Evolutionary conservation across 176 grass and related monocot species (phyloP).

Genomic region (Lolium multiflorum): DNA sequence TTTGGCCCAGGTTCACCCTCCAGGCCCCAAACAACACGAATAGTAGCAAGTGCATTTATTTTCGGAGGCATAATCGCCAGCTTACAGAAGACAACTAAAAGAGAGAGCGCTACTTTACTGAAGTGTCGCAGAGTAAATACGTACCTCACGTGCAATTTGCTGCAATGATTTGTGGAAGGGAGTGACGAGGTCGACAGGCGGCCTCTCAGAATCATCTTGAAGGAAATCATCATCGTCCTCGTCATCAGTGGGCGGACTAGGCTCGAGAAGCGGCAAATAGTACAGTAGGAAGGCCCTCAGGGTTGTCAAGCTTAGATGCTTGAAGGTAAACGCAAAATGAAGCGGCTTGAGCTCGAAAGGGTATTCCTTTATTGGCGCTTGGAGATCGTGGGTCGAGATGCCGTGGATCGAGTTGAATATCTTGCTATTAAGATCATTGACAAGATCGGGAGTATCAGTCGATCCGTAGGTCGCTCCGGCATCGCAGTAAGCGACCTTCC

Average conservation of each 20-base stretch:
- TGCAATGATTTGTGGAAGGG: slow-evolving; percentile 89
- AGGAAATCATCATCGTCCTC: slow-evolving; percentile 67
- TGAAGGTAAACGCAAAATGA: slow-evolving; percentile 75
- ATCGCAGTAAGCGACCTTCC: slow-evolving; percentile 76
- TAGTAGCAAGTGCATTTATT: slow-evolving; percentile 29
- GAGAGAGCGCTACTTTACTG: background rate
- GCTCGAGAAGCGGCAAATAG: slow-evolving; percentile 97
- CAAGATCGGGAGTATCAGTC: slow-evolving; percentile 41
- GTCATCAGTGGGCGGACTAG: slow-evolving; percentile 51
- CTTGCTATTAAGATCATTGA: slow-evolving; percentile 46
- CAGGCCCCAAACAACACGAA: slow-evolving; percentile 16
- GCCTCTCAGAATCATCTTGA: slow-evolving; percentile 49
- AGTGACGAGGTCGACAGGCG: slow-evolving; percentile 71
- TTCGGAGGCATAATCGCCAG: background rate
- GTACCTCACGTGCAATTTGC: slow-evolving; percentile 87
- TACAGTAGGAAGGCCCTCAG: slow-evolving; percentile 90
- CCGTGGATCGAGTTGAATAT: slow-evolving; percentile 35
- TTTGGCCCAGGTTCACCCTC: background rate
- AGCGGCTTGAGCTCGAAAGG: slow-evolving; percentile 77
- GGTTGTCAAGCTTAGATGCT: slow-evolving; percentile 78
- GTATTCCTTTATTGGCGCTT: slow-evolving; percentile 69
- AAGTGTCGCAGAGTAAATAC: slow-evolving; percentile 3
- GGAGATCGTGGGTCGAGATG: slow-evolving; percentile 8
- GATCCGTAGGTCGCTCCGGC: slow-evolving; percentile 60
- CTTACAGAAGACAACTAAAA: background rate